These are phyloP conservation scores for Vicia faba DNA, from an alignment of 306 rosid species.

Conservation along the genomic window DNA sequence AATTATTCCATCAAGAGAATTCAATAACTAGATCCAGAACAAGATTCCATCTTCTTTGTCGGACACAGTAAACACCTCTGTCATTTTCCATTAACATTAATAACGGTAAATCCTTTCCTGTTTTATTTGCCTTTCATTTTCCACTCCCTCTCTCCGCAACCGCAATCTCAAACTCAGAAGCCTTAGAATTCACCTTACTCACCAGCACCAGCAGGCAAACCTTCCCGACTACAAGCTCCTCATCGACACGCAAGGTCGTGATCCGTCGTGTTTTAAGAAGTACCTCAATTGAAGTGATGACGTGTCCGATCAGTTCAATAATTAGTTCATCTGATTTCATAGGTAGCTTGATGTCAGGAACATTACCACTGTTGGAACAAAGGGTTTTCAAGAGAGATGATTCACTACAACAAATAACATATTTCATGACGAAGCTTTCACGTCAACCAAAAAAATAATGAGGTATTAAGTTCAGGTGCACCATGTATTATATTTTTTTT, in stretches of 20 bases:
- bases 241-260: constrained; percentile 54
- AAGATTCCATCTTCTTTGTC: constrained; percentile 58
- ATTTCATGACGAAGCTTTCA: too few species aligned
- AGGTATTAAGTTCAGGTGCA: too few species aligned
- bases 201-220: constrained; percentile 52
- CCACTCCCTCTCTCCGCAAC: constrained; percentile 26
- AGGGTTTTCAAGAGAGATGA: too few species aligned
- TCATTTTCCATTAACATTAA: constrained; percentile 18
- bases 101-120: constrained; percentile 50
- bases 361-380: too few species aligned
- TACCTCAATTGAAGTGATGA: constrained; percentile 48
- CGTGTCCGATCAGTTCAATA: constrained; percentile 64
- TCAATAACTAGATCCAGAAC: constrained; percentile 55
- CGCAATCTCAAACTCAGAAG: constrained; percentile 51
- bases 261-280: constrained; percentile 49
- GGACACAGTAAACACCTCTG: background rate
- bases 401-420: too few species aligned
- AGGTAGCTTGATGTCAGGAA: constrained; percentile 46
- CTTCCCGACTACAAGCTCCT: constrained; percentile 53
- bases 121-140: constrained; percentile 16
- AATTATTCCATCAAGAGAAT: background rate
- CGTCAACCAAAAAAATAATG: too few species aligned
- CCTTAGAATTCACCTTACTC: constrained; percentile 42
- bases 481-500: too few species aligned
- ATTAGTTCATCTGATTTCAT: constrained; percentile 58